Evolutionary conservation across 148 eudicot genomes (phyloP), one percentile per base, ranked within the genome.

Genomic region (Rheum nobile): DNA sequence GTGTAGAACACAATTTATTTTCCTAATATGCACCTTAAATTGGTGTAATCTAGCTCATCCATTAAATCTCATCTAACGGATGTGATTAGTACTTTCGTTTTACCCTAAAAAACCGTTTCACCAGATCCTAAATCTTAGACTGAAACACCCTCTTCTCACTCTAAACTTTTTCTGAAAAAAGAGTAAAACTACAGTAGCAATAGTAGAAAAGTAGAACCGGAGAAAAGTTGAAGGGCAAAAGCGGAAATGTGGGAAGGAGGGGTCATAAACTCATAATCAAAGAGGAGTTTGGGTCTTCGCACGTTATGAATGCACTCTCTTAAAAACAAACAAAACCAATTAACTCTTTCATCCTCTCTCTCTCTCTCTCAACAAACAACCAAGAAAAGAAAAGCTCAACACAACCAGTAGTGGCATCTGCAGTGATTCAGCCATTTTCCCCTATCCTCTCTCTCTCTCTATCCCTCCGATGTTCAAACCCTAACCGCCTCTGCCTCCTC

Each of bases 201-300:
- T 8, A 9, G 6, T 0, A 9, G 43, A 41, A 41, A 41, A 41
- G 10, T 35, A 35, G 75, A 14, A 44, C 26, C 7, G 76, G 38
- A 63, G 14, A 74, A n/a, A 69, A 34, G 6, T 16, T 41, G 72
- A 48, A 63, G 12, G 67, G 38, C n/a, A 75, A 31, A 63, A 79
- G 44, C 31, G 24, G 22, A 65, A 65, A 57, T 13, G 34, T 13
- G 13, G 31, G 34, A 28, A 26, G 67, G 34, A 26, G 32, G 32
- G 70, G 70, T 65, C 70, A 65, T 37, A 65, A 65, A 80, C 71
- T 65, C 70, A 65, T 37, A 65, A 65, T 81, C 71, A 78, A 61
- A 69, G 57, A 24, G 75, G 71, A 72, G 78, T 83, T 83, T 55
- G 77, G 89, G 88, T 90, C 87, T 80, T 92, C 85, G 78, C 97